phyloP scores from a whole-genome alignment of 2,329 filamentous ascomycete genomes.

The Drechslerella stenobrocha region DNA sequence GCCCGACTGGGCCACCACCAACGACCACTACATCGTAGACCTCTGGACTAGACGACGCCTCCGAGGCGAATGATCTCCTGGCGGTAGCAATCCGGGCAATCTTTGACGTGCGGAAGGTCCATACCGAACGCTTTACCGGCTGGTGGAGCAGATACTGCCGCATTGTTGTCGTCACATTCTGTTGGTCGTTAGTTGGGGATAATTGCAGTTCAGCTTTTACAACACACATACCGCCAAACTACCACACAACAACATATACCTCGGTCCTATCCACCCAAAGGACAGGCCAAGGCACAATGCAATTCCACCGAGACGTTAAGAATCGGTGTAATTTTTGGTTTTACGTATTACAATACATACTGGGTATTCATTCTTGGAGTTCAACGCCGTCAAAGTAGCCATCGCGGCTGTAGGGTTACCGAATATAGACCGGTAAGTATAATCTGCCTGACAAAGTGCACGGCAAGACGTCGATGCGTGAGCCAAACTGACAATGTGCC shows the following conservation, averaged over 20 bases:
- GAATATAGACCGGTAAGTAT: too few relatives aligned
- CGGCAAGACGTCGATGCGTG: too few relatives aligned
- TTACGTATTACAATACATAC: too few relatives aligned
- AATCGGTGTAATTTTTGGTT: too few relatives aligned
- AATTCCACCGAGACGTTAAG: too few relatives aligned
- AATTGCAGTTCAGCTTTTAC: background rate
- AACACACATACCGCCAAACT: background rate
- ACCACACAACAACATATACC: background rate
- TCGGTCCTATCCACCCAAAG: too few relatives aligned
- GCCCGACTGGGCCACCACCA: conserved; percentile 82
- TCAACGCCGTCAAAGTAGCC: too few relatives aligned
- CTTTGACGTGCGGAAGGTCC: conserved; percentile 23
- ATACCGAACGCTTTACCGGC: conserved; percentile 41
- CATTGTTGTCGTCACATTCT: conserved; percentile 17
- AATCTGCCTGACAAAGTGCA: too few relatives aligned
- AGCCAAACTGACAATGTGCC: too few relatives aligned
- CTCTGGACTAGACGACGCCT: conserved; percentile 55
- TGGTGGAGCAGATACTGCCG: conserved; percentile 35
- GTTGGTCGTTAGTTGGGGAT: background rate
- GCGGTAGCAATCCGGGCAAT: conserved; percentile 12
- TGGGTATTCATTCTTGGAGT: too few relatives aligned
- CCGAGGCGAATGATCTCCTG: conserved; percentile 27
- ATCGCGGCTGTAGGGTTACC: too few relatives aligned
- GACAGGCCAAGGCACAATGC: too few relatives aligned
- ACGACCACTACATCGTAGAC: conserved; percentile 93